Conservation (phyloP, 1,284 basidiomycete species). For the Papiliotrema laurentii region DNA sequence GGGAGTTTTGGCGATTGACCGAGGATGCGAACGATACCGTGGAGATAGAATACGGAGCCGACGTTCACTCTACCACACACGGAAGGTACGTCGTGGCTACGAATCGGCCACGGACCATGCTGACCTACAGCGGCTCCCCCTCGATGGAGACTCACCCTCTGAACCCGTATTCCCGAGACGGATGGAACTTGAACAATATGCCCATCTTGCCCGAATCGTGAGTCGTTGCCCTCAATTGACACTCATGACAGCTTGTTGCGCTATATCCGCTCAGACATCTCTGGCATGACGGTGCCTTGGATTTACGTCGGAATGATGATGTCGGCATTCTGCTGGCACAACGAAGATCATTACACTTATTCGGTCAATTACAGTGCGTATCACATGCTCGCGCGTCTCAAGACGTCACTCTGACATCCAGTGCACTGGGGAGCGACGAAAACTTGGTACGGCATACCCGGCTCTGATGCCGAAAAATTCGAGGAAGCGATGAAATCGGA, state of each 20-base stretch:
- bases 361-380: conserved; percentile 85
- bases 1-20: conserved; percentile 95
- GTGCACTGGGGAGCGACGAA: conserved; percentile 99
- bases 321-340: conserved; percentile 99
- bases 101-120: neutral
- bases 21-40: conserved; percentile 85
- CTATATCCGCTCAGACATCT: conserved; percentile 98
- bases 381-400: conserved; percentile 5
- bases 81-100: conserved; percentile 64
- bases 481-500: conserved; percentile 92
- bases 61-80: conserved; percentile 95
- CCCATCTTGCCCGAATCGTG: conserved; percentile 78
- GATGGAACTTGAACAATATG: conserved; percentile 98
- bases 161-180: conserved; percentile 79
- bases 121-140: conserved; percentile 72
- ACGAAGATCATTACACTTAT: conserved; percentile 99
- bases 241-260: conserved; percentile 38
- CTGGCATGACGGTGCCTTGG: conserved; percentile 99
- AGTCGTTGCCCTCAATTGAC: conserved; percentile 61
- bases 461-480: conserved; percentile 88
- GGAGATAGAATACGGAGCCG: conserved; percentile 97
- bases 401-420: conserved; percentile 48
- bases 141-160: conserved; percentile 88
- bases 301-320: conserved; percentile 99
- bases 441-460: conserved; percentile 99